A percentile compares a stretch with the other conserved stretches of the same genome.
These are phyloP conservation scores for Coccinonectria pachysandricola DNA, from an alignment of 2,329 filamentous ascomycete genomes.

Conservation along the genomic window DNA sequence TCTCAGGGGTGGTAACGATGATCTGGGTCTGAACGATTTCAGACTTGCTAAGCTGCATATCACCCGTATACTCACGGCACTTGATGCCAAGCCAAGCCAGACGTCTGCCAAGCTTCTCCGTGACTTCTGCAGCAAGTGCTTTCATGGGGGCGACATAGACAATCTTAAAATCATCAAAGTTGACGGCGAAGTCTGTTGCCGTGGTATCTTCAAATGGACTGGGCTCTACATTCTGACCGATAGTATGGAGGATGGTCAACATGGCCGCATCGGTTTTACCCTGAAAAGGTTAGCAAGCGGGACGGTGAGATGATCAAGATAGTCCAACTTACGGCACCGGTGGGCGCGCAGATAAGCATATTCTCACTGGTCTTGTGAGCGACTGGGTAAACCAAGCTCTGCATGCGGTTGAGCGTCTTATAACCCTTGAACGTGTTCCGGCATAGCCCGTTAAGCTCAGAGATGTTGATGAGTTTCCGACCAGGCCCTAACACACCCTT, in stretches of 20 bases:
- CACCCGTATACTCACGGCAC: constrained; percentile 88
- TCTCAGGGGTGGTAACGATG: constrained; percentile 96
- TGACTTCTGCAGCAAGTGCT: constrained; percentile 90
- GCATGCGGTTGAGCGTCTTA: constrained; percentile 91
- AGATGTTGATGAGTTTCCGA: constrained; percentile 67
- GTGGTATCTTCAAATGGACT: constrained; percentile 65
- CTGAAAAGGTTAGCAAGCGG: constrained; percentile 19
- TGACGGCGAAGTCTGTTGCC: constrained; percentile 71
- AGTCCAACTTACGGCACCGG: constrained; percentile 60
- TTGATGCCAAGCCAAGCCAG: constrained; percentile 89
- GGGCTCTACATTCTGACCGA: constrained; percentile 75
- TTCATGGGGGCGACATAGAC: constrained; percentile 99
- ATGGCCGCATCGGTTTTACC: constrained; percentile 98
- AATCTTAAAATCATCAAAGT: constrained; percentile 87
- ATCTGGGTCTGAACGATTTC: constrained; percentile 96
- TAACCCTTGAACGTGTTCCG: constrained; percentile 89
- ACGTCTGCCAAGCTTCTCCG: constrained; percentile 83
- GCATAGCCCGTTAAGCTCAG: constrained; percentile 80
- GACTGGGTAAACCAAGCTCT: constrained; percentile 89
- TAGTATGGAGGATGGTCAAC: constrained; percentile 85
- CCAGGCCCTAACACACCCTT: constrained; percentile 64
- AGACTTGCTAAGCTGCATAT: constrained; percentile 96
- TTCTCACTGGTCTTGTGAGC: constrained; percentile 96
- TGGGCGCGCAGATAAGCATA: constrained; percentile 96
- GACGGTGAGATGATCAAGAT: neutral